Evolutionary conservation across 306 rosid genomes (phyloP).

Genomic region (Dalbergia cochinchinensis): DNA sequence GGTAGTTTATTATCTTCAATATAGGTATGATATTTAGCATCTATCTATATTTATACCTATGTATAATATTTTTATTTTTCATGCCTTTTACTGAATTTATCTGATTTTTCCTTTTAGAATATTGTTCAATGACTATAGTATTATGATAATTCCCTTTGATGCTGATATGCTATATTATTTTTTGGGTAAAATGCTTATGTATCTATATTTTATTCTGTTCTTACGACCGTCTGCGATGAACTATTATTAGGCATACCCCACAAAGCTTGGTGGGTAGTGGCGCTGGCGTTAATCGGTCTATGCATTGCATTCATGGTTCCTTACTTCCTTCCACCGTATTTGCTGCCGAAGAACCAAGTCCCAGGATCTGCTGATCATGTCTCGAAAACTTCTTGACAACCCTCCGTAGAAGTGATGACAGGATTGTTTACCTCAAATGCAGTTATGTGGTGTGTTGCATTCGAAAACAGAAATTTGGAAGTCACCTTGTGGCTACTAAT

Average conservation of each 20-base stretch:
- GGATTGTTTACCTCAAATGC: slow-evolving; percentile 2
- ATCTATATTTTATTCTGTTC: not conserved
- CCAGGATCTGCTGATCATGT: slow-evolving; percentile 39
- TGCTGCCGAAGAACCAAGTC: slow-evolving; percentile 55
- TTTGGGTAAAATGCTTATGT: too few relatives aligned
- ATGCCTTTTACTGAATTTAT: too few relatives aligned
- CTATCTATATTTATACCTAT: not conserved
- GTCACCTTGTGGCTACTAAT: slow-evolving; percentile 8
- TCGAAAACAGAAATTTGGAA: slow-evolving; percentile 30
- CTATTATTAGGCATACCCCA: slow-evolving; percentile 80
- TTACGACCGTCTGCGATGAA: slow-evolving; percentile 75
- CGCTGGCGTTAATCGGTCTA: slow-evolving; percentile 69
- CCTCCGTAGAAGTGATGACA: not conserved
- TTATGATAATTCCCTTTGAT: too few relatives aligned
- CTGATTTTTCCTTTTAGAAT: too few relatives aligned
- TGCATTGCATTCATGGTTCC: slow-evolving; percentile 69
- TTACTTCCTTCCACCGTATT: slow-evolving; percentile 62
- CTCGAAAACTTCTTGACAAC: slow-evolving; percentile 61
- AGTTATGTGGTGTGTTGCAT: not conserved
- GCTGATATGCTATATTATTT: not conserved
- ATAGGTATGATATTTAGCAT: slow-evolving; percentile 63
- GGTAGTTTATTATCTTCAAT: slow-evolving; percentile 69
- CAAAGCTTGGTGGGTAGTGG: slow-evolving; percentile 82
- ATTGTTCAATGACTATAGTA: too few relatives aligned
- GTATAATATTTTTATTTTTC: too few relatives aligned